Evolutionary conservation across 352 stramenopile species (phyloP).

Genomic region (Phytophthora aleatoria): DNA sequence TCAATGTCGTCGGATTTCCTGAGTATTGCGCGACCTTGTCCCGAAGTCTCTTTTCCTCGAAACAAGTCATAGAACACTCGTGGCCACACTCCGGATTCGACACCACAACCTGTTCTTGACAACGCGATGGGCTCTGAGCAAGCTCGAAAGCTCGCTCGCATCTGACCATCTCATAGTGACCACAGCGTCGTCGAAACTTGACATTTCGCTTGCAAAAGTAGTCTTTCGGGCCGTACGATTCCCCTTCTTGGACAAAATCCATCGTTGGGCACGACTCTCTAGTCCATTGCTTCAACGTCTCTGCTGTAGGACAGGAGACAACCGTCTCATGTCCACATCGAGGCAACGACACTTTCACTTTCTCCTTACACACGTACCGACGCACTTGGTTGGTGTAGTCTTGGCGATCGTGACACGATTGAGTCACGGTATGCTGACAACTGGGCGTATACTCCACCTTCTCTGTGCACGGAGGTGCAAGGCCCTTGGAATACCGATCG

Average conservation of each 20-base stretch:
- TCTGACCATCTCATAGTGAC: conserved; percentile 53
- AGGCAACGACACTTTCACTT: conserved; percentile 54
- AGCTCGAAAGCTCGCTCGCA: conserved; percentile 82
- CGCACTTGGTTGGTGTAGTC: conserved; percentile 29
- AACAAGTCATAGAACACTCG: conserved; percentile 57
- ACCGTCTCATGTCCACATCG: conserved; percentile 66
- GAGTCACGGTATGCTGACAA: conserved; percentile 63
- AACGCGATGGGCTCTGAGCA: conserved; percentile 46
- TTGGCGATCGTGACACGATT: conserved; percentile 67
- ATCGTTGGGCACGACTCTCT: conserved; percentile 40
- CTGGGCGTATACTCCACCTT: conserved; percentile 64
- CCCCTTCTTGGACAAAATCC: conserved; percentile 60
- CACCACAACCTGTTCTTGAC: conserved; percentile 48
- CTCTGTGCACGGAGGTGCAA: conserved; percentile 53
- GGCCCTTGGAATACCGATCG: conserved; percentile 47
- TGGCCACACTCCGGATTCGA: conserved; percentile 78
- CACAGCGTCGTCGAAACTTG: conserved; percentile 67
- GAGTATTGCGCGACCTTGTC: conserved; percentile 19
- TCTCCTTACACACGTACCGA: conserved; percentile 60
- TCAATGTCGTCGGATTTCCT: conserved; percentile 14
- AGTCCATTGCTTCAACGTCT: conserved; percentile 53
- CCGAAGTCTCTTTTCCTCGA: conserved; percentile 25
- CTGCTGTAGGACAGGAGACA: conserved; percentile 54
- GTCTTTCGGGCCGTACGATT: conserved; percentile 69
- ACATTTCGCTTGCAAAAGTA: conserved; percentile 65